phyloP scores from a whole-genome alignment of 768 basidiomycete species.

The Rhodotorula paludigena region DNA sequence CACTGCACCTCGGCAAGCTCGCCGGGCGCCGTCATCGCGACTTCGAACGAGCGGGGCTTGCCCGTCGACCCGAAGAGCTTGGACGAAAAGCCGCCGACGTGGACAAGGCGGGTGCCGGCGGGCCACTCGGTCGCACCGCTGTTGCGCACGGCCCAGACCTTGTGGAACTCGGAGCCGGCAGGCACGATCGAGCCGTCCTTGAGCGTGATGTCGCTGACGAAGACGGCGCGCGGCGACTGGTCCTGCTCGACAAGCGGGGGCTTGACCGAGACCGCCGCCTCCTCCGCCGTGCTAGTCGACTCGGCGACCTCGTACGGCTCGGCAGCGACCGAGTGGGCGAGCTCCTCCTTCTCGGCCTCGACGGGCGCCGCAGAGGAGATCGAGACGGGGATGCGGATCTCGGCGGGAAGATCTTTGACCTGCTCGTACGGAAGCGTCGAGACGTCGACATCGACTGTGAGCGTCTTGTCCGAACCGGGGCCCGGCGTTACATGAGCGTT shows the following conservation, averaged over 20 bases:
- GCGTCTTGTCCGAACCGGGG: conserved; percentile 4
- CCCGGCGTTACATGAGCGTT: neutral
- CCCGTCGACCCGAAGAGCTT: too few species aligned
- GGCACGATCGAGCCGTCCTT: conserved; percentile 44
- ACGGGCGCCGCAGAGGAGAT: neutral
- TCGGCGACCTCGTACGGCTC: neutral
- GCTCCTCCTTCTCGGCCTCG: too few species aligned
- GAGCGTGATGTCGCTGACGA: conserved; percentile 43
- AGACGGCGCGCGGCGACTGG: neutral
- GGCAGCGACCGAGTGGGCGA: too few species aligned
- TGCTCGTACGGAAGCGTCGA: neutral
- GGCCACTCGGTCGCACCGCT: conserved; percentile 37
- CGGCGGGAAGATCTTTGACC: neutral
- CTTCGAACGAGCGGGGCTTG: neutral
- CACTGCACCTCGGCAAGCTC: conserved; percentile 22
- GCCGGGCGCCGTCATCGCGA: conserved; percentile 4
- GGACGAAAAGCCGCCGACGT: conserved; percentile 40
- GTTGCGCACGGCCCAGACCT: conserved; percentile 47
- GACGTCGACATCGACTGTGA: conserved; percentile 18
- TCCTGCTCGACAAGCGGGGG: neutral
- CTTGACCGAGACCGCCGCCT: neutral
- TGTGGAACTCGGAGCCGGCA: conserved; percentile 46
- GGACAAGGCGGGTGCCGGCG: conserved; percentile 17
- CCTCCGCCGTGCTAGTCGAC: neutral
- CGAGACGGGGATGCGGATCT: conserved; percentile 10